Conservation (phyloP, 2,329 filamentous ascomycete genomes). For the Colletotrichum lini region DNA sequence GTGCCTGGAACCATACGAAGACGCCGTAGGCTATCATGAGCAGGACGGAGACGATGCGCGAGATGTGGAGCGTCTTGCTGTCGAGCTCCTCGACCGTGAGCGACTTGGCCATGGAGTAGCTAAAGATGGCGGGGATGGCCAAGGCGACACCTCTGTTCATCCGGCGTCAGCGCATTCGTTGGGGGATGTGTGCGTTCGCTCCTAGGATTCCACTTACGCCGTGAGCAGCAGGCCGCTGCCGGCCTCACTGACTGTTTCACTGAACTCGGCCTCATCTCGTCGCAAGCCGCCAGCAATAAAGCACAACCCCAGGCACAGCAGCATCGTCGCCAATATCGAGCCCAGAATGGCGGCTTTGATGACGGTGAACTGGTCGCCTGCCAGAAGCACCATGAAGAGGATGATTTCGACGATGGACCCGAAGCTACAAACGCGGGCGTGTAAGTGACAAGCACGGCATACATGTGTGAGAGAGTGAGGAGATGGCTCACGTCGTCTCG, state of each 20-base stretch:
- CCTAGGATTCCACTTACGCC: constrained; percentile 69
- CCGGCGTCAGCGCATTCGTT: constrained; percentile 7
- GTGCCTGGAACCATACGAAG: constrained; percentile 81
- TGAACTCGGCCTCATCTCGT: constrained; percentile 79
- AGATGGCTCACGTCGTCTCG: constrained; percentile 65
- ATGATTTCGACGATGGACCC: constrained; percentile 87
- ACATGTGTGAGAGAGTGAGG: too few species aligned
- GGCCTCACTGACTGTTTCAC: constrained; percentile 82
- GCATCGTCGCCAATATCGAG: constrained; percentile 85
- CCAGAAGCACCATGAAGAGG: constrained; percentile 83
- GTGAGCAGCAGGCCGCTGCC: constrained; percentile 84
- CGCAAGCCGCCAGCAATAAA: constrained; percentile 83
- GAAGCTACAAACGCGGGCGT: constrained; percentile 55
- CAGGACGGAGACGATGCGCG: constrained; percentile 78
- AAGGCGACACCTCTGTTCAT: constrained; percentile 52
- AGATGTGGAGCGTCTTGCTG: constrained; percentile 73
- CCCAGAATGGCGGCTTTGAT: constrained; percentile 88
- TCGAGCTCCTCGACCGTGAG: constrained; percentile 56
- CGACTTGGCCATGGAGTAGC: constrained; percentile 55
- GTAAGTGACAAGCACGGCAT: constrained; percentile 45
- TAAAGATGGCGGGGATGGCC: constrained; percentile 69
- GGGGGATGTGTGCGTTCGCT: background rate
- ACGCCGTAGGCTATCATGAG: constrained; percentile 78
- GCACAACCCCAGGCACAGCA: constrained; percentile 84
- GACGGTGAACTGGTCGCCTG: constrained; percentile 71